phyloP scores from a whole-genome alignment of 2,329 filamentous ascomycete species.

The Colletotrichum caudatum region DNA sequence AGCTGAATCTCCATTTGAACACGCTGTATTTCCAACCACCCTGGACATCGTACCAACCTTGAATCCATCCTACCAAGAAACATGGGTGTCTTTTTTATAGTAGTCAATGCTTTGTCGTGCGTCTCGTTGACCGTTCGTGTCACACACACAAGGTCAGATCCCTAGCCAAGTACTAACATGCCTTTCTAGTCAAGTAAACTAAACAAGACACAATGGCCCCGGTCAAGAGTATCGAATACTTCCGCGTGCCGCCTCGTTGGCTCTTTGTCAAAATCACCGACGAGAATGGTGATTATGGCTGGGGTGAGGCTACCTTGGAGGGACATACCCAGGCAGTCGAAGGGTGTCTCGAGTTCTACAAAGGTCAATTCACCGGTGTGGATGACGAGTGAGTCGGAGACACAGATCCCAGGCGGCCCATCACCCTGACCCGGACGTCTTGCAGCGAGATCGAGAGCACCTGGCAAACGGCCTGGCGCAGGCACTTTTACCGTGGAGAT shows the following conservation, averaged over 20 bases:
- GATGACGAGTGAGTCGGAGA: constrained; percentile 66
- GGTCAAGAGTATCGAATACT: constrained; percentile 73
- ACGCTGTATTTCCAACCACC: not conserved
- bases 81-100: no score
- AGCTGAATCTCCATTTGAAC: no score
- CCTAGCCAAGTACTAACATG: not conserved
- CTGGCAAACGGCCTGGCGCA: constrained; percentile 74
- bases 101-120: not conserved
- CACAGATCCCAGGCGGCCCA: not conserved
- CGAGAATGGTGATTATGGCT: constrained; percentile 67
- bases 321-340: constrained; percentile 75
- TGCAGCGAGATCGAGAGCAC: constrained; percentile 71
- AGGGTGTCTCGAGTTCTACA: constrained; percentile 71
- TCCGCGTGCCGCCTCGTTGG: constrained; percentile 74
- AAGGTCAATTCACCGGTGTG: constrained; percentile 65
- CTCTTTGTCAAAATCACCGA: constrained; percentile 76
- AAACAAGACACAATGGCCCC: not conserved
- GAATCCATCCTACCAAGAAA: not conserved
- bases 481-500: constrained; percentile 76
- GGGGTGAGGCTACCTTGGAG: constrained; percentile 75
- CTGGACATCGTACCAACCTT: not conserved
- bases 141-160: not conserved
- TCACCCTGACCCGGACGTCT: not conserved
- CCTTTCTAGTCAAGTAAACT: not conserved
- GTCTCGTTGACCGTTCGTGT: not conserved